These are phyloP conservation scores for Striga hermonthica DNA, from an alignment of 305 asterid genomes.

Conservation along the genomic window DNA sequence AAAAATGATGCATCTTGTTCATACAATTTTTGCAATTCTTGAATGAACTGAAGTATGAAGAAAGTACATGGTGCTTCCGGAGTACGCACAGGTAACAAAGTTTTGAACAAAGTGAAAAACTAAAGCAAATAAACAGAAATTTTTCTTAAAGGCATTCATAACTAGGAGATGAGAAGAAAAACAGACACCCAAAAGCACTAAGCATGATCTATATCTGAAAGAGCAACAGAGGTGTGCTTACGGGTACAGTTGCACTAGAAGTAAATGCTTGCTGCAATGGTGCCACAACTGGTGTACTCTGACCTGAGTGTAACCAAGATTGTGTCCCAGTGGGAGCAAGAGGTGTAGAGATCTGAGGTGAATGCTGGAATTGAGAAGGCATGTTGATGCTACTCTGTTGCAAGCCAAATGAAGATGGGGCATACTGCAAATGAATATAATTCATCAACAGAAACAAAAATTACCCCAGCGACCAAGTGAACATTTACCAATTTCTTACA, in stretches of 20 bases:
- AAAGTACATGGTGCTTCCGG: background rate
- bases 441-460: constrained; percentile 24
- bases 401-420: constrained; percentile 61
- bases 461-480: constrained; percentile 17
- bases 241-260: constrained; percentile 43
- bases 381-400: constrained; percentile 46
- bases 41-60: background rate
- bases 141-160: background rate
- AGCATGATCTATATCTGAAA: constrained; percentile 22
- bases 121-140: background rate
- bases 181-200: constrained; percentile 21
- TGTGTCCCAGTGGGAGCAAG: constrained; percentile 52
- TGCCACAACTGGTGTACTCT: constrained; percentile 52
- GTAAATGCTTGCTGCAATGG: constrained; percentile 52
- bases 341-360: constrained; percentile 63
- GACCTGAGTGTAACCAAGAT: constrained; percentile 68
- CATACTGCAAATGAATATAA: constrained; percentile 44
- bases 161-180: constrained; percentile 1
- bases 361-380: constrained; percentile 60
- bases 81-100: background rate
- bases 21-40: background rate
- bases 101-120: background rate
- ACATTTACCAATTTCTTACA: constrained; percentile 41
- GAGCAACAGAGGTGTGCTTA: constrained; percentile 36
- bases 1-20: background rate